Base-by-base conservation (phyloP, 371 early-diverging fungal species). In the Smittium culicis region DNA sequence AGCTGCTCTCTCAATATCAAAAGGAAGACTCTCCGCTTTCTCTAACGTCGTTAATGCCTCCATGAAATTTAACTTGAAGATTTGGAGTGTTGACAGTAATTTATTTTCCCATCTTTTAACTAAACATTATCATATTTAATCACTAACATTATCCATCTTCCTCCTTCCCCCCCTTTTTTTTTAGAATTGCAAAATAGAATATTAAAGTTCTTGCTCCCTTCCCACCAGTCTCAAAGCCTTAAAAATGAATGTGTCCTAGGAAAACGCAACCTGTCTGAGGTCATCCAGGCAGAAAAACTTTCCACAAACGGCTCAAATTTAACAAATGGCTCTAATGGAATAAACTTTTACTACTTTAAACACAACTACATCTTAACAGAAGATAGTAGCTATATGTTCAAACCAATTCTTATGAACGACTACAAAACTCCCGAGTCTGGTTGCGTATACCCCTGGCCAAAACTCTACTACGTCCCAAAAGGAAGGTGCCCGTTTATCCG, bases 401-500 rank as follows among this genome's bases (percentile, higher is more conserved):
- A 74, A 56, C 77, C 77, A 31, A 70, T 74, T 1, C 72, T 77
- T 3, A 31, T 77, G 27, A 73, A 73, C 68, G 77, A 77, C 61
- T 77, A 66, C 54, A 71, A 69, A n/a, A 71, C 71, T 60, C 73
- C 77, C 24, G 71, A 77, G 65, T 63, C 62, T 11, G 77, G 77
- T 32, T 63, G 64, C 54, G 74, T 73, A 64, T 71, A 75, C 31
- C 77, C 77, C 55, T 77, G 77, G 77, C 77, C 77, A 65, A 77
- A 77, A 69, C 69, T 77, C 54, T 77, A 77, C 59, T 76, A 76
- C 71, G 77, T 77, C 16, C 77, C 77, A 16, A 66, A 68, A 1
- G 77, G 77, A 20, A 67, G 77, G 28, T 77, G 77, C 24, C 77
- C 77, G 28, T 77, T 77, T 77, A 71, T 77, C n/a, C 74, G 70